Conservation (phyloP, 441 rosid genomes). For the Syzygium syzygioides region DNA sequence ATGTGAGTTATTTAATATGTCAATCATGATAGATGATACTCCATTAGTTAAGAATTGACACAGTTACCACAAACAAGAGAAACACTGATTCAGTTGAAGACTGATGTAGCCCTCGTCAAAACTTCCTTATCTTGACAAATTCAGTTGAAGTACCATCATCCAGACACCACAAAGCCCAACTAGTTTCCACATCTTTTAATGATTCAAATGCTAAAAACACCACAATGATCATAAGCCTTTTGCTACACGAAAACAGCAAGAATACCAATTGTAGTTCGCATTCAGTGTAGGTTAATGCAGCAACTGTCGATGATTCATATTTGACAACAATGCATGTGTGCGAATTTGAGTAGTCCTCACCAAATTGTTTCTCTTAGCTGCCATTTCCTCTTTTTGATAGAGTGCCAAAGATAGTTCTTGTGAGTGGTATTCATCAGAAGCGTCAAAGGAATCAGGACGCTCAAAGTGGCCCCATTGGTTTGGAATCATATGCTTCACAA, state of each 20-base stretch:
- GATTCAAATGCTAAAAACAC: not conserved
- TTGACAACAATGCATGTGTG: not conserved
- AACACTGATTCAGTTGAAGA: not conserved
- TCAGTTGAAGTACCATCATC: not conserved
- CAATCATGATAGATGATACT: not conserved
- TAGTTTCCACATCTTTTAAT: not conserved
- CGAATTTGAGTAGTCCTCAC: slow-evolving; percentile 28
- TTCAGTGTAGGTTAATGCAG: not conserved
- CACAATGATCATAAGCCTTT: not conserved
- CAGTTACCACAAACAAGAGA: not conserved
- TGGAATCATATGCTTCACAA: slow-evolving; percentile 47
- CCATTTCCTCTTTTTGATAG: slow-evolving; percentile 67
- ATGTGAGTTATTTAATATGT: not conserved
- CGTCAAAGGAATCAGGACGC: slow-evolving; percentile 81
- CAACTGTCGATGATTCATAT: not conserved
- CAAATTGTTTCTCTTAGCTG: slow-evolving; percentile 55
- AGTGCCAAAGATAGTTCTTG: slow-evolving; percentile 78
- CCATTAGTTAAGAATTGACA: not conserved
- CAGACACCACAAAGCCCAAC: not conserved
- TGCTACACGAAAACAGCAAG: not conserved
- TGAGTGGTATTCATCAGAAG: slow-evolving; percentile 78
- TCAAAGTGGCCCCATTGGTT: slow-evolving; percentile 79
- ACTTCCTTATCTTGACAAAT: not conserved
- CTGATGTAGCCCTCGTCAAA: not conserved
- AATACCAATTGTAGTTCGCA: not conserved